Evolutionary conservation across 2,329 filamentous ascomycete genomes (phyloP).

Genomic region (Apiospora sp.): DNA sequence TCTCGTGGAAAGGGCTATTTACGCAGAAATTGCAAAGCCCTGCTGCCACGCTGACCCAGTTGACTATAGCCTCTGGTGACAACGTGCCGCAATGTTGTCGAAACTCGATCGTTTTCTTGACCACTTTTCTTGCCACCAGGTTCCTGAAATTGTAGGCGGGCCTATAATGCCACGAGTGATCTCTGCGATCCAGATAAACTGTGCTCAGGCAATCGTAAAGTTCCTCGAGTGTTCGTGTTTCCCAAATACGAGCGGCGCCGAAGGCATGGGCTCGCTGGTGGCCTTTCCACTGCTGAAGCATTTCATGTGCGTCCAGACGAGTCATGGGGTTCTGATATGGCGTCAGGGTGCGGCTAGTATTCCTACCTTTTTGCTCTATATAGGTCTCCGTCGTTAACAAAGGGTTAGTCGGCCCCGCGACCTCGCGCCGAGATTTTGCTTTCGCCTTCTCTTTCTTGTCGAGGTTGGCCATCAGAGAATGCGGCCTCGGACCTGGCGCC

Average conservation of each 20-base stretch:
- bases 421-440: not conserved
- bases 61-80: slow-evolving; percentile 21
- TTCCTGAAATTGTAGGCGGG: slow-evolving; percentile 24
- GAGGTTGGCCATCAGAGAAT: not conserved
- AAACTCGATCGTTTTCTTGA: slow-evolving; percentile 24
- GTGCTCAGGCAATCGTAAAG: not conserved
- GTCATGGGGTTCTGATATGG: not conserved
- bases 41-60: slow-evolving; percentile 23
- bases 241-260: slow-evolving; percentile 12
- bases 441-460: not conserved
- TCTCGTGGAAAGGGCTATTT: slow-evolving; percentile 7
- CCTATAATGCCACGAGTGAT: not conserved
- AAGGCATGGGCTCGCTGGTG: slow-evolving; percentile 23
- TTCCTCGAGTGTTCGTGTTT: not conserved
- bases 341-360: not conserved
- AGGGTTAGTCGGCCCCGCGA: not conserved
- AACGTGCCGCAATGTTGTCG: slow-evolving; percentile 24
- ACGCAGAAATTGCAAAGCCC: slow-evolving; percentile 20
- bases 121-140: not conserved
- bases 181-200: not conserved
- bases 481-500: slow-evolving; percentile 19
- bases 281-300: slow-evolving; percentile 20
- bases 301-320: not conserved
- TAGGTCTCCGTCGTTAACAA: not conserved
- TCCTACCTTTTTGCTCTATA: not conserved